phyloP scores from a whole-genome alignment of 2,329 filamentous ascomycete species.

The Lasiodiplodia citricola region DNA sequence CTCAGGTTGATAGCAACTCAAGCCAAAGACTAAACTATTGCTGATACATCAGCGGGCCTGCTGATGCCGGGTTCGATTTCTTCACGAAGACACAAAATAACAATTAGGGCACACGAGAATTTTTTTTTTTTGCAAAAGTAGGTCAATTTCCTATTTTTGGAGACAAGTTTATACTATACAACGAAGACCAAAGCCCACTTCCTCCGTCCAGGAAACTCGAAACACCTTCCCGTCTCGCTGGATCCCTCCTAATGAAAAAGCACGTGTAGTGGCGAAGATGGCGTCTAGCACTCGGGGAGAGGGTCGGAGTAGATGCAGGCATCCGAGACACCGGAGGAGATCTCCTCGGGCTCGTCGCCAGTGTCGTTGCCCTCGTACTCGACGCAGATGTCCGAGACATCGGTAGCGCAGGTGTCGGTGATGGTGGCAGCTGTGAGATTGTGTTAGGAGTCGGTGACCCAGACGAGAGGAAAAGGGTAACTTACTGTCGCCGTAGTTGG shows the following conservation, averaged over 20 bases:
- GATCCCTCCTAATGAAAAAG: background rate
- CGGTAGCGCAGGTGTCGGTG: conserved; percentile 33
- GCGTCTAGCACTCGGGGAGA: conserved; percentile 25
- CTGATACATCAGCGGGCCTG: no score
- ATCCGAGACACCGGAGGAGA: conserved; percentile 38
- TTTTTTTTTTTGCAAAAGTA: background rate
- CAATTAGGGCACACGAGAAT: no score
- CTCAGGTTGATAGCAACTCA: no score
- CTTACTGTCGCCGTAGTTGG: conserved; percentile 55
- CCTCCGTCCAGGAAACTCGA: conserved; percentile 3
- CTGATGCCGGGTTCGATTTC: no score
- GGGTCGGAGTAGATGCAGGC: conserved; percentile 38
- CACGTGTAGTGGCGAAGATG: background rate
- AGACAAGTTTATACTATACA: conserved; percentile 21
- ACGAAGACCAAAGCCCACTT: conserved; percentile 7
- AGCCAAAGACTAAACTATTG: no score
- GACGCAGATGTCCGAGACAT: conserved; percentile 42
- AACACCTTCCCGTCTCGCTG: conserved; percentile 11
- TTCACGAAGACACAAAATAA: no score
- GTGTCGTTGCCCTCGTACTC: conserved; percentile 43
- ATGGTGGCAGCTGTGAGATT: conserved; percentile 16
- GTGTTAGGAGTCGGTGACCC: background rate
- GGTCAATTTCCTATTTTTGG: conserved; percentile 8
- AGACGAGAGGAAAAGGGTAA: background rate
- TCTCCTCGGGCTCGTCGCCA: conserved; percentile 41